Evolutionary conservation across 306 rosid genomes (phyloP), one percentile per base, ranked within the genome.

Genomic region (Geum urbanum): DNA sequence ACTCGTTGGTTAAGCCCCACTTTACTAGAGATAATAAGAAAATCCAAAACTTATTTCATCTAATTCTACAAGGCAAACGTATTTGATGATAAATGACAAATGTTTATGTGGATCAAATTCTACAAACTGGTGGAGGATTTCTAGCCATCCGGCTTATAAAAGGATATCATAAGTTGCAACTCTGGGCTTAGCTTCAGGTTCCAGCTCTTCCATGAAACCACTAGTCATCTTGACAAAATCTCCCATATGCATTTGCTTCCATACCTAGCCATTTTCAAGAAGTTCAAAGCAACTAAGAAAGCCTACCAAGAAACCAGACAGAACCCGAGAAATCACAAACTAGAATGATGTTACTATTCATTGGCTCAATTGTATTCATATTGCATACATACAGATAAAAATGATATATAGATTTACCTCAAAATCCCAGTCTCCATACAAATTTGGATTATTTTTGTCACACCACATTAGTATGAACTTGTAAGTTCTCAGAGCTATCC

Each of bases 371-470:
- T n/a, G n/a, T n/a, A n/a, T n/a, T n/a, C n/a, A n/a, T n/a, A n/a
- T n/a, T n/a, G n/a, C n/a, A n/a, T n/a, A n/a, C n/a, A n/a, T n/a
- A n/a, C n/a, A n/a, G n/a, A n/a, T n/a, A n/a, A n/a, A n/a, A n/a
- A n/a, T n/a, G n/a, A n/a, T n/a, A n/a, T n/a, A n/a, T n/a, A n/a
- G n/a, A n/a, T n/a, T n/a, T n/a, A n/a, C n/a, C n/a, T n/a, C n/a
- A n/a, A n/a, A n/a, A n/a, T 88, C 84, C 98, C 98, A 94, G 4
- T 85, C 92, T 35, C 88, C 85, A 76, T 88, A 87, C 48, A 94
- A 81, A 66, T 87, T 75, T 40, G 96, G 92, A 84, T 94, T 96
- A 63, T 74, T 85, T 70, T 12, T 79, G 82, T 87, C 69, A 77
- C 80, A 22, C 99, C 99, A 94, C 58, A 94, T 94, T 90, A 27